Percentiles rank a stretch among this genome's conserved stretches.
These are phyloP conservation scores for Huntiella savannae DNA, from an alignment of 2,329 filamentous ascomycete genomes.

Conservation along the genomic window DNA sequence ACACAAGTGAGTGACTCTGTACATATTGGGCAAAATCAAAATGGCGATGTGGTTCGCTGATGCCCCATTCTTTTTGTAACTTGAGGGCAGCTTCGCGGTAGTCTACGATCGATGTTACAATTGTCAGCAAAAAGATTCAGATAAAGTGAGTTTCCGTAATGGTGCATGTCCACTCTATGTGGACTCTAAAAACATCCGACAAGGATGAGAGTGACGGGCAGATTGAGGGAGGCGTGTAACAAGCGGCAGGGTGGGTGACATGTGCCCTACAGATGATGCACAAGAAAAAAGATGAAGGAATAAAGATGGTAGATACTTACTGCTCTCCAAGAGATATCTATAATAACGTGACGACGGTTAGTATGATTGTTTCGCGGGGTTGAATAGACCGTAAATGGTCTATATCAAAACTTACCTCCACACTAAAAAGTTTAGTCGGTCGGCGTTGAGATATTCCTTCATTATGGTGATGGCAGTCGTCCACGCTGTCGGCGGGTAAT, in stretches of 20 bases:
- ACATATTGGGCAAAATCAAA: conserved; percentile 47
- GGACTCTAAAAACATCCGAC: background rate
- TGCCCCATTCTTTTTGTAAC: conserved; percentile 50
- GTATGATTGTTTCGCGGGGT: background rate
- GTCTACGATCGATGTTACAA: conserved; percentile 24
- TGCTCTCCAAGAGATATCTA: conserved; percentile 43
- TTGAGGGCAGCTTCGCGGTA: conserved; percentile 49
- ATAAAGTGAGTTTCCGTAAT: no score
- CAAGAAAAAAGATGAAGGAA: no score
- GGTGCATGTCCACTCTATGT: no score
- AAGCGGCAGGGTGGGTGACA: background rate
- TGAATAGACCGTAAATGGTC: background rate
- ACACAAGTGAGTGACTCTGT: conserved; percentile 43
- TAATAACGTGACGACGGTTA: conserved; percentile 11
- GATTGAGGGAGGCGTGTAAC: background rate
- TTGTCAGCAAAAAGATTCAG: background rate
- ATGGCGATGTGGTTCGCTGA: conserved; percentile 40
- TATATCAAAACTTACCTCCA: conserved; percentile 38
- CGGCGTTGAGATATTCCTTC: conserved; percentile 46
- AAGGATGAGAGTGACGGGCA: background rate
- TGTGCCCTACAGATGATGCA: no score
- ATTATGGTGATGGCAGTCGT: conserved; percentile 19
- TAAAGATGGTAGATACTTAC: conserved; percentile 24
- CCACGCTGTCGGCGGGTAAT: conserved; percentile 5
- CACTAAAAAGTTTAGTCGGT: conserved; percentile 51